phyloP scores from a whole-genome alignment of 2,329 filamentous ascomycete genomes.

The Alternaria triticimaculans region DNA sequence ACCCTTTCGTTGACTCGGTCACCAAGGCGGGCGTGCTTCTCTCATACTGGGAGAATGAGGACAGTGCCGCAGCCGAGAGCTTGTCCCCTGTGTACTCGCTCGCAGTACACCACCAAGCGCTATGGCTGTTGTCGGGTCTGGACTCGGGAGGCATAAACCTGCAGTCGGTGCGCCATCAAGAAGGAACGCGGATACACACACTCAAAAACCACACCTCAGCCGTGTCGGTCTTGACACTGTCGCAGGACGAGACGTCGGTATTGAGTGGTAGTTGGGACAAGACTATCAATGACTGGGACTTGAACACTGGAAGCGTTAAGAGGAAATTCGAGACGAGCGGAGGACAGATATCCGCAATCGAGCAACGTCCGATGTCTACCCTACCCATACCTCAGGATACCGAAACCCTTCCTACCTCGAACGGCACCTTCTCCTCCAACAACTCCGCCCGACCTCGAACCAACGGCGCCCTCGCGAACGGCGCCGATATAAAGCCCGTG shows the following conservation, averaged over 20 bases:
- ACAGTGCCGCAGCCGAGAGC: constrained; percentile 65
- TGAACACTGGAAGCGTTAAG: constrained; percentile 81
- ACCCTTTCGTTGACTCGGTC: constrained; percentile 97
- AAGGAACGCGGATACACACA: constrained; percentile 85
- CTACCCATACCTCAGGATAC: constrained; percentile 78
- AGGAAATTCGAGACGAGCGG: constrained; percentile 79
- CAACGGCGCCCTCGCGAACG: constrained; percentile 61
- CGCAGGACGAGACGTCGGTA: constrained; percentile 84
- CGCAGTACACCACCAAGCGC: constrained; percentile 84
- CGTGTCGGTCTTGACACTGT: constrained; percentile 83
- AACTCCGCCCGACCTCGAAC: constrained; percentile 65
- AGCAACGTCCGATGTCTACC: constrained; percentile 79
- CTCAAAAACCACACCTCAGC: constrained; percentile 87
- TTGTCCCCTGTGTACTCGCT: constrained; percentile 95
- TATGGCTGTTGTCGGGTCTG: constrained; percentile 90
- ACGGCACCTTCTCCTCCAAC: constrained; percentile 78
- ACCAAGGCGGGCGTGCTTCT: constrained; percentile 92
- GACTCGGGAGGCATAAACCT: constrained; percentile 93
- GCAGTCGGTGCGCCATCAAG: constrained; percentile 91
- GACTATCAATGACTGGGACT: constrained; percentile 89
- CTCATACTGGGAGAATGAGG: constrained; percentile 99
- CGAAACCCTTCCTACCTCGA: constrained; percentile 59
- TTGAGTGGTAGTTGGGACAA: constrained; percentile 98
- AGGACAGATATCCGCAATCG: constrained; percentile 86
- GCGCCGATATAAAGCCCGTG: constrained; percentile 35